phyloP scores from a whole-genome alignment of 805 yeast species.

The Hermanozyma aechmeae region DNA sequence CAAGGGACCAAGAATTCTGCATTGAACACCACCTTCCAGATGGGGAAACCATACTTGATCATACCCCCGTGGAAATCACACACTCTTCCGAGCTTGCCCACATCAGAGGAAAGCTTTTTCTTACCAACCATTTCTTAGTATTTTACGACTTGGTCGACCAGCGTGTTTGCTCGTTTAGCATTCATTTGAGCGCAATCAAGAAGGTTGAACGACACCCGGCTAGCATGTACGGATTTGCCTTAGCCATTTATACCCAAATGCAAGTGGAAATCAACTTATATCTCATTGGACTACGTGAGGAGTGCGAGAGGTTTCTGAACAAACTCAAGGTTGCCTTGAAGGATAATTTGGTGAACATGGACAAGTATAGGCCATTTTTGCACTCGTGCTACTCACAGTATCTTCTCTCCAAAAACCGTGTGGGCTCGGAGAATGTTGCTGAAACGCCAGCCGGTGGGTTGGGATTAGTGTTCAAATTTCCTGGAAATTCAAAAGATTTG shows the following conservation, averaged over 20 bases:
- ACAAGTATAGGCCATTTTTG: slow-evolving; percentile 54
- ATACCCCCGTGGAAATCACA: slow-evolving; percentile 52
- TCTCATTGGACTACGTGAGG: slow-evolving; percentile 70
- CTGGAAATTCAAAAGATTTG: slow-evolving; percentile 73
- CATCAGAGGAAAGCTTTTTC: slow-evolving; percentile 15
- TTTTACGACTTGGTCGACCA: slow-evolving; percentile 67
- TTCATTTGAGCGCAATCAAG: slow-evolving; percentile 71
- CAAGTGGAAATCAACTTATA: slow-evolving; percentile 57
- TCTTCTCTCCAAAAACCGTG: slow-evolving; percentile 51
- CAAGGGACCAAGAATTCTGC: slow-evolving; percentile 66
- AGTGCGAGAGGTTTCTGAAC: slow-evolving; percentile 73
- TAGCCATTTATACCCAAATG: slow-evolving; percentile 60
- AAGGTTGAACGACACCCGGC: slow-evolving; percentile 83
- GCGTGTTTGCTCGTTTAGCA: slow-evolving; percentile 53
- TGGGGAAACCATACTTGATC: slow-evolving; percentile 55
- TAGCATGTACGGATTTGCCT: slow-evolving; percentile 66
- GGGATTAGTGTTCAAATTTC: slow-evolving; percentile 77
- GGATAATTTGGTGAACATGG: slow-evolving; percentile 54
- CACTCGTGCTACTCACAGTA: slow-evolving; percentile 80
- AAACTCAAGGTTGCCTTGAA: slow-evolving; percentile 52
- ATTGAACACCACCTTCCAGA: slow-evolving; percentile 63
- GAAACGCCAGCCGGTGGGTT: slow-evolving; percentile 73
- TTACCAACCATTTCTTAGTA: slow-evolving; percentile 69
- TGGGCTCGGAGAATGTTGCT: slow-evolving; percentile 31
- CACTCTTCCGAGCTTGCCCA: slow-evolving; percentile 17